Percentiles rank a stretch among this genome's conserved stretches.
These are phyloP conservation scores for Chalciporus piperatus DNA, from an alignment of 768 basidiomycete species.

Conservation along the genomic window DNA sequence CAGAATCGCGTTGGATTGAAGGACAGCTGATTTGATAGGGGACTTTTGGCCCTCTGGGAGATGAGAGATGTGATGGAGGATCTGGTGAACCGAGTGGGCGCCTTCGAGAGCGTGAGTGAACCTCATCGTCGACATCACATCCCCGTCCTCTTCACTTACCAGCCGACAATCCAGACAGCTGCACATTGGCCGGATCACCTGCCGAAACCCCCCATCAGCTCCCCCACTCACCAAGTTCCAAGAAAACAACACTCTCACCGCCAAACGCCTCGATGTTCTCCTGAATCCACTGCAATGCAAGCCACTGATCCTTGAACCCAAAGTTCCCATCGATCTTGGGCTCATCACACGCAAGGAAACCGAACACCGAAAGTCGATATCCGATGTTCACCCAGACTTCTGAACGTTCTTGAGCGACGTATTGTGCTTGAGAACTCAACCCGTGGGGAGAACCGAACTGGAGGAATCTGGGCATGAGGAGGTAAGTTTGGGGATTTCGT, in stretches of 20 bases:
- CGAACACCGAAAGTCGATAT: constrained; percentile 71
- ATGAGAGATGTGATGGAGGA: constrained; percentile 65
- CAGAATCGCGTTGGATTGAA: constrained; percentile 77
- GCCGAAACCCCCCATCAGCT: not conserved
- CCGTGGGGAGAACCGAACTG: constrained; percentile 76
- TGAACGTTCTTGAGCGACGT: constrained; percentile 55
- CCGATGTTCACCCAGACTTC: constrained; percentile 77
- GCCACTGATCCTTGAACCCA: constrained; percentile 82
- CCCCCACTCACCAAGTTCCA: no score
- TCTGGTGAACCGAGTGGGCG: constrained; percentile 71
- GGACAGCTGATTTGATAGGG: constrained; percentile 62
- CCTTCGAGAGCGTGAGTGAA: constrained; percentile 34
- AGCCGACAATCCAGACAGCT: constrained; percentile 66
- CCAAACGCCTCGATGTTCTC: constrained; percentile 68
- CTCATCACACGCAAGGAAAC: constrained; percentile 65
- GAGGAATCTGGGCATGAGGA: constrained; percentile 50
- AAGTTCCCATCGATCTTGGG: constrained; percentile 67
- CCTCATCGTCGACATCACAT: not conserved
- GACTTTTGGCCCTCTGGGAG: constrained; percentile 53
- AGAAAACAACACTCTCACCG: constrained; percentile 36
- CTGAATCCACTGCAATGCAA: constrained; percentile 66
- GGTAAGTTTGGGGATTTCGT: no score
- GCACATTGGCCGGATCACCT: constrained; percentile 62
- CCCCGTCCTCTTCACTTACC: constrained; percentile 34
- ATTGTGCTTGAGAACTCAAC: constrained; percentile 60